Conservation (phyloP, 1,284 basidiomycete species). For the Pascua guehoae region DNA sequence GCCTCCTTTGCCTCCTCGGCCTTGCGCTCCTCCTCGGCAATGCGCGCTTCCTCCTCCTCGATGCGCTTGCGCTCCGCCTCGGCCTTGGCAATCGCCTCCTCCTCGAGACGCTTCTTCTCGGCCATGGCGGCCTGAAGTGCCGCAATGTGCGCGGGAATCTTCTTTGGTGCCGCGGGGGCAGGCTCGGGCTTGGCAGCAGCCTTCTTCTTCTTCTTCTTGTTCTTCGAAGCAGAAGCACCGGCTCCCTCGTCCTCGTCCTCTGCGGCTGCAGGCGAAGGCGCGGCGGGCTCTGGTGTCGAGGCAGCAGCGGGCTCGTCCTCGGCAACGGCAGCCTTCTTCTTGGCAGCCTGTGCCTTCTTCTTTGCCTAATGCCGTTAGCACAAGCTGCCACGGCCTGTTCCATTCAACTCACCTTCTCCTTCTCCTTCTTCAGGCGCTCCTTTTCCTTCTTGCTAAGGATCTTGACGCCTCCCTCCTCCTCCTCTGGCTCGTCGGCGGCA, state of each 20-base stretch:
- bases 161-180: slow-evolving; percentile 55
- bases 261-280: slow-evolving; percentile 26
- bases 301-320: slow-evolving; percentile 20
- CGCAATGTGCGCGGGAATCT: slow-evolving; percentile 66
- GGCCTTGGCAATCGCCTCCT: slow-evolving; percentile 63
- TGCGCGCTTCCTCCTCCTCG: slow-evolving; percentile 75
- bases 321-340: slow-evolving; percentile 61
- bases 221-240: slow-evolving; percentile 50
- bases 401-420: slow-evolving; percentile 66
- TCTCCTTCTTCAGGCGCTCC: slow-evolving; percentile 89
- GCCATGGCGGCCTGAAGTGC: slow-evolving; percentile 76
- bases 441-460: slow-evolving; percentile 87
- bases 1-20: slow-evolving; percentile 79
- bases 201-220: slow-evolving; percentile 88
- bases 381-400: not conserved
- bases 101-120: slow-evolving; percentile 79
- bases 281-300: slow-evolving; percentile 14
- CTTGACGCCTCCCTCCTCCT: slow-evolving; percentile 69
- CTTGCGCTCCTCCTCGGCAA: slow-evolving; percentile 69
- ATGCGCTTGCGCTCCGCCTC: slow-evolving; percentile 69
- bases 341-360: slow-evolving; percentile 88
- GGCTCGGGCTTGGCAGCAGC: slow-evolving; percentile 66
- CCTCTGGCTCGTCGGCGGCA: slow-evolving; percentile 58
- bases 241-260: slow-evolving; percentile 57
- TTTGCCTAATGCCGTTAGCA: slow-evolving; percentile 61